Evolutionary conservation across 768 basidiomycete species (phyloP), one percentile per base, ranked within the genome.

Genomic region (Wakefieldia striispora): DNA sequence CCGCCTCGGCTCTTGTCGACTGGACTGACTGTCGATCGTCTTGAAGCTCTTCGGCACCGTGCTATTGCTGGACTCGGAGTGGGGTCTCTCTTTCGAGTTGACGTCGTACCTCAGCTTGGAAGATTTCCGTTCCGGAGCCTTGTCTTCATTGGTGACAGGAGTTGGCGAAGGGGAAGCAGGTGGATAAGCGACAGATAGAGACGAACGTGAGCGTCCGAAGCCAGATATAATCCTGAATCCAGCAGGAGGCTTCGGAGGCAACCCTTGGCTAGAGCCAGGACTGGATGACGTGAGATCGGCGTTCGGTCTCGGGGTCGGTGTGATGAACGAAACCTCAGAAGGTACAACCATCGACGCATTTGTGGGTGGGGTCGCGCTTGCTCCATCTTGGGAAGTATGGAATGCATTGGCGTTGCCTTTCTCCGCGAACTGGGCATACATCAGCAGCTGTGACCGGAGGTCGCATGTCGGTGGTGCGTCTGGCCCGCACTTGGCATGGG

Each of bases 381-480:
- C 55, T 23, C 69, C 69, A 33, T 84, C 83, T 34, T 74, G 64
- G 26, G 81, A 77, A 49, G 79, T 78, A 31, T 77, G 74, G 51
- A 82, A 80, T 19, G 70, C 71, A 55, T 77, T 81, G 4, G 83
- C 72, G 55, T 75, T 81, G 11, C 82, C 81, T 52, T 78, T 79
- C 67, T 86, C 85, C 19, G 88, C 86, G 58, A 88, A 88, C 52
- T 89, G 84, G 0, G 87, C 86, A 54, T 88, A 88, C 40, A 82
- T 67, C 39, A 91, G 70, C n/a, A 92, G 76, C 61, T 90, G 88
- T 2, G 87, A 80, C 49, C 88, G 86, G 36, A 91, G 76, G 61
- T 92, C 88, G 59, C 91, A 93, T 3, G 85, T 88, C 5, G 85
- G 84, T 9, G 88, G 83, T 1, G 91, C 86, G 51, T 85, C 82